Base-by-base conservation (phyloP, 345 rosid genomes). In the Bruguiera parviflora region DNA sequence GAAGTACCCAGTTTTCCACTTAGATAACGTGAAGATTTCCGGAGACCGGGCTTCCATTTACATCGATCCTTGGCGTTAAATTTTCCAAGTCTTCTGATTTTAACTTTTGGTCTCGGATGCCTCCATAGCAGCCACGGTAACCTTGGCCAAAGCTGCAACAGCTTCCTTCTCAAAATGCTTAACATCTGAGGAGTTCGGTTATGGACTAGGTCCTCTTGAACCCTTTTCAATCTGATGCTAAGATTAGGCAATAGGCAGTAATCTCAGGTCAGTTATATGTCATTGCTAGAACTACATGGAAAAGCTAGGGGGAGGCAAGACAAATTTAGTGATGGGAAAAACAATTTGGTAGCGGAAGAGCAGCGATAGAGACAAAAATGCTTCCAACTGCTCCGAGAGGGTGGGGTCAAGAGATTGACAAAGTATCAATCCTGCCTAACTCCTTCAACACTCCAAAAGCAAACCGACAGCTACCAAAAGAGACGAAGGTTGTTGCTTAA, bases 51-150 rank as follows among this genome's bases (percentile, higher is more conserved):
- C 10, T 67, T 70, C 76, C 80, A 66, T 60, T 81, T 61, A 24
- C 77, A 47, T 56, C 76, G 81, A 75, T 70, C 81, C 75, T 78
- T 82, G 19, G 81, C 52, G 74, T 57, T 82, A 67, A 63, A 64
- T 73, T 77, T 88, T 31, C 88, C 82, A 19, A 88, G 77, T 74
- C 96, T 87, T 77, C 71, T 84, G 69, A 91, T 67, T 5, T 84
- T 63, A 63, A 94, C 79, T 80, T 81, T 94, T 9, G 83, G 73
- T 79, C 78, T 85, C 1, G 85, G 83, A 1, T 88, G 86, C 81
- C 70, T 89, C 84, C 78, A 75, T 68, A 84, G 79, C 75, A 89
- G 74, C 91, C 89, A 73, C 80, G 84, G 29, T 53, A 94, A 73
- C 71, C 87, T 87, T 8, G 83, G 73, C 58, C 82, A 85, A 29